phyloP scores from a whole-genome alignment of 352 stramenopile genomes.

The Albugo laibachii region DNA sequence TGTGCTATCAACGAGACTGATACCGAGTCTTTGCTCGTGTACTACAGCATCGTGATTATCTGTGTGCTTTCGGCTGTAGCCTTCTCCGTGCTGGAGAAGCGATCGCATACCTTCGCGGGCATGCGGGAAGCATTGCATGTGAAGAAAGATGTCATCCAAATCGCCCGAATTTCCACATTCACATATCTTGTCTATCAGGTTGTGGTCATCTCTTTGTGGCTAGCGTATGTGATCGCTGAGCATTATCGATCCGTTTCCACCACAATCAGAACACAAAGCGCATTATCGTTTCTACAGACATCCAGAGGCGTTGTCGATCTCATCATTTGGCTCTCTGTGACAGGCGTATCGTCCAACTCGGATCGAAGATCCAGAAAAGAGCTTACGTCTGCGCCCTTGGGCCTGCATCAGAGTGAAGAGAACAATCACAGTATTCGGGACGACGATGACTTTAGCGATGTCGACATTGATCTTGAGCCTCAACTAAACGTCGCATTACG shows the following conservation, averaged over 20 bases:
- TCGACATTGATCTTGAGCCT: conserved; percentile 62
- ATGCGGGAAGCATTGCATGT: conserved; percentile 59
- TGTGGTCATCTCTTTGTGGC: conserved; percentile 64
- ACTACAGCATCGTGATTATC: conserved; percentile 57
- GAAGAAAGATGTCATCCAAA: conserved; percentile 67
- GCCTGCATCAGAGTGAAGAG: background rate
- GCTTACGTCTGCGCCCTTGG: conserved; percentile 14
- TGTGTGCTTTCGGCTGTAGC: conserved; percentile 37
- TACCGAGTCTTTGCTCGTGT: conserved; percentile 34
- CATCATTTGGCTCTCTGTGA: conserved; percentile 41
- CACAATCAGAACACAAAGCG: conserved; percentile 17
- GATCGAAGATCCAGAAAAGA: conserved; percentile 5
- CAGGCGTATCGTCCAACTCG: conserved; percentile 24
- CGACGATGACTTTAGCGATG: conserved; percentile 18
- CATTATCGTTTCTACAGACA: conserved; percentile 46
- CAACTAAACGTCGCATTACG: conserved; percentile 73
- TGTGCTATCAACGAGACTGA: conserved; percentile 65
- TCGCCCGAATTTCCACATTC: conserved; percentile 57
- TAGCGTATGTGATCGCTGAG: conserved; percentile 25
- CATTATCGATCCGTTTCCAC: background rate
- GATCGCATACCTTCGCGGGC: conserved; percentile 42
- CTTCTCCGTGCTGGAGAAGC: conserved; percentile 48
- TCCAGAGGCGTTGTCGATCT: conserved; percentile 66
- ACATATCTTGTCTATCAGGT: conserved; percentile 70
- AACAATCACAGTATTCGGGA: background rate